phyloP scores from a whole-genome alignment of 495 filamentous ascomycete species.

The Astrothelium subdiscretum region DNA sequence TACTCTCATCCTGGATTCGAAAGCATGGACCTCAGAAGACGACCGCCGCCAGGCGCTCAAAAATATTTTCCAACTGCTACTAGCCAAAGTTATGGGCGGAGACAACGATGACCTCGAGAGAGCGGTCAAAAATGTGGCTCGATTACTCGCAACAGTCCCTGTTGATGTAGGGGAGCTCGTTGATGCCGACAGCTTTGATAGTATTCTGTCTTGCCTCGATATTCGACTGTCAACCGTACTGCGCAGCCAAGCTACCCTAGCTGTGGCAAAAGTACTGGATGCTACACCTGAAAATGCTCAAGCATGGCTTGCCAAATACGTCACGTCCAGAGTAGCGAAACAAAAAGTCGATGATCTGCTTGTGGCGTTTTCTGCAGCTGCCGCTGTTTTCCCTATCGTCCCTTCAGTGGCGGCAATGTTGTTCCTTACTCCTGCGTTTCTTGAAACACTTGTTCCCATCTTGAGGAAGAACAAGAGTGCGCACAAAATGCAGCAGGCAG shows the following conservation, averaged over 20 bases:
- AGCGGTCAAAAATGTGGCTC: slow-evolving; percentile 50
- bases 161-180: slow-evolving; percentile 51
- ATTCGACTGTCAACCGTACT: slow-evolving; percentile 56
- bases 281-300: slow-evolving; percentile 56
- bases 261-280: slow-evolving; percentile 68
- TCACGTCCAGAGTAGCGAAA: slow-evolving; percentile 42
- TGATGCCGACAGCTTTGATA: slow-evolving; percentile 67
- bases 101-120: slow-evolving; percentile 47
- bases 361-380: slow-evolving; percentile 77
- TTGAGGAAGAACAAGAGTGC: slow-evolving; percentile 49
- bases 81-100: slow-evolving; percentile 53
- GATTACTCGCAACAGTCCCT: slow-evolving; percentile 49
- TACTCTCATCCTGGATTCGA: slow-evolving; percentile 43
- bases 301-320: slow-evolving; percentile 53
- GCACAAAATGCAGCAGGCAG: slow-evolving; percentile 55
- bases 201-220: slow-evolving; percentile 66
- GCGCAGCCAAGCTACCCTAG: slow-evolving; percentile 62
- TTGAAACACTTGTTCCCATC: slow-evolving; percentile 53
- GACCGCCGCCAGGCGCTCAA: slow-evolving; percentile 36
- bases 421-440: slow-evolving; percentile 77
- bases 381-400: slow-evolving; percentile 67
- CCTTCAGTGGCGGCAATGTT: slow-evolving; percentile 56
- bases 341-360: slow-evolving; percentile 48
- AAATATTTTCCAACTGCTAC: slow-evolving; percentile 54
- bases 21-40: slow-evolving; percentile 45